These are phyloP conservation scores for Candida wancherniae DNA, from an alignment of 805 yeast species.

Conservation along the genomic window DNA sequence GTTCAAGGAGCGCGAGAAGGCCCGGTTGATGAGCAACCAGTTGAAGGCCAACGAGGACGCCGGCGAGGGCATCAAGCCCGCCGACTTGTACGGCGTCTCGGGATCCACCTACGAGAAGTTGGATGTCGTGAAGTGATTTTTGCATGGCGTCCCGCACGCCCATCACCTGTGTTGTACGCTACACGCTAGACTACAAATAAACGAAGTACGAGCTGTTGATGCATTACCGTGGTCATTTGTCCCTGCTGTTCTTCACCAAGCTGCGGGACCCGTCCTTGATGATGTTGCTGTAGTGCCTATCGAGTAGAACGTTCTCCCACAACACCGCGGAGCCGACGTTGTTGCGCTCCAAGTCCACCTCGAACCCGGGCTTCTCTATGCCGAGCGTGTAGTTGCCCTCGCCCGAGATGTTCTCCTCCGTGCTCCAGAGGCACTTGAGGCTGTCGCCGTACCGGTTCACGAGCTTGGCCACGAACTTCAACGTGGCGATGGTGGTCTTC, in stretches of 20 bases:
- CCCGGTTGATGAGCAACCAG: conserved; percentile 42
- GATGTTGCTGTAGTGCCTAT: conserved; percentile 77
- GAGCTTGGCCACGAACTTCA: conserved; percentile 75
- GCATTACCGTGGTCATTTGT: too few relatives aligned
- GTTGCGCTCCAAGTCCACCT: conserved; percentile 60
- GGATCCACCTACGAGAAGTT: conserved; percentile 41
- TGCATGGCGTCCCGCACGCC: too few relatives aligned
- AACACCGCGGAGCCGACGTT: conserved; percentile 86
- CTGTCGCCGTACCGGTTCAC: conserved; percentile 64
- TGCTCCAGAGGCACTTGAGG: conserved; percentile 69
- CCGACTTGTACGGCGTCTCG: conserved; percentile 40
- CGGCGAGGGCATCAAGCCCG: conserved; percentile 37
- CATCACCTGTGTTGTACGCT: too few relatives aligned
- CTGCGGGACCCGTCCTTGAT: conserved; percentile 62
- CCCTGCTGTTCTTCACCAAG: conserved; percentile 36
- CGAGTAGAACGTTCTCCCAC: conserved; percentile 81
- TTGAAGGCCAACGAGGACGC: conserved; percentile 40
- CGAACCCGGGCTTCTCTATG: conserved; percentile 44
- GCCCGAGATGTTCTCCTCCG: conserved; percentile 83
- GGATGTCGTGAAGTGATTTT: conserved; percentile 28
- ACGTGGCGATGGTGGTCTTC: conserved; percentile 71
- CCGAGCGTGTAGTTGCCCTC: conserved; percentile 59
- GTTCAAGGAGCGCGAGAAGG: conserved; percentile 41
- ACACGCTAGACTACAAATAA: too few relatives aligned
- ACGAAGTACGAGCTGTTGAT: too few relatives aligned